A percentile compares a stretch with the other conserved stretches of the same genome.
phyloP scores from a whole-genome alignment of 2,329 filamentous ascomycete genomes.

The Bimuria novae-zelandiae region DNA sequence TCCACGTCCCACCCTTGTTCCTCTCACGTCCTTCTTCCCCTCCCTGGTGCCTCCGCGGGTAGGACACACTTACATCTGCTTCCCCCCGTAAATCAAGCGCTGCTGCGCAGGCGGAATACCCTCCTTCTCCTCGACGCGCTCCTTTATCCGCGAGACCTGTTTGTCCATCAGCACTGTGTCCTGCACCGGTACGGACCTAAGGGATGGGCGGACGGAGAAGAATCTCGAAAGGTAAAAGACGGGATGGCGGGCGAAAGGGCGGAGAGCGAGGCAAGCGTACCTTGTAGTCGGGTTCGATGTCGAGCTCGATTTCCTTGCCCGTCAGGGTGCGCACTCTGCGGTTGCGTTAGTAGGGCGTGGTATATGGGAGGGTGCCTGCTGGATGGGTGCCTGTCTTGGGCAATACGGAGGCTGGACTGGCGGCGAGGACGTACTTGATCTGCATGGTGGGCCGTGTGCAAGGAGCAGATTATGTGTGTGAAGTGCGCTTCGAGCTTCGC shows the following conservation, averaged over 20 bases:
- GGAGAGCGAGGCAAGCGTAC: conserved; percentile 53
- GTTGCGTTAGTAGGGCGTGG: too few relatives aligned
- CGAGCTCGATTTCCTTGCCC: conserved; percentile 98
- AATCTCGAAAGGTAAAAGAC: background rate
- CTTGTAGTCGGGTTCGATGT: conserved; percentile 94
- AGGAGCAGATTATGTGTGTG: too few relatives aligned
- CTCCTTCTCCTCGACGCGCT: conserved; percentile 98
- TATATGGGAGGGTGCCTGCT: too few relatives aligned
- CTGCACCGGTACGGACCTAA: too few relatives aligned
- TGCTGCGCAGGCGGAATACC: conserved; percentile 97
- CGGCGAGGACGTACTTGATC: conserved; percentile 38
- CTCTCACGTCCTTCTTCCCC: background rate
- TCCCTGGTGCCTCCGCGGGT: too few relatives aligned
- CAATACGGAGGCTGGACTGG: too few relatives aligned
- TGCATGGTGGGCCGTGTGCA: conserved; percentile 31
- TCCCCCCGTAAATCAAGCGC: conserved; percentile 92
- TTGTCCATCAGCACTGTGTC: conserved; percentile 14
- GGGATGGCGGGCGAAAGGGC: too few relatives aligned
- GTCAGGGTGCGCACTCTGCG: conserved; percentile 92
- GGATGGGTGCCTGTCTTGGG: too few relatives aligned
- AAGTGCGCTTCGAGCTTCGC: too few relatives aligned
- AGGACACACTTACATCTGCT: conserved; percentile 77
- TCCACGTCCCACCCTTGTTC: conserved; percentile 7
- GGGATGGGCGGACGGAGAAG: background rate
- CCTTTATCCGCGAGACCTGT: conserved; percentile 94